Evolutionary conservation across 1,284 basidiomycete species (phyloP), one percentile per base, ranked within the genome.

Genomic region (Cryptococcus sp.): DNA sequence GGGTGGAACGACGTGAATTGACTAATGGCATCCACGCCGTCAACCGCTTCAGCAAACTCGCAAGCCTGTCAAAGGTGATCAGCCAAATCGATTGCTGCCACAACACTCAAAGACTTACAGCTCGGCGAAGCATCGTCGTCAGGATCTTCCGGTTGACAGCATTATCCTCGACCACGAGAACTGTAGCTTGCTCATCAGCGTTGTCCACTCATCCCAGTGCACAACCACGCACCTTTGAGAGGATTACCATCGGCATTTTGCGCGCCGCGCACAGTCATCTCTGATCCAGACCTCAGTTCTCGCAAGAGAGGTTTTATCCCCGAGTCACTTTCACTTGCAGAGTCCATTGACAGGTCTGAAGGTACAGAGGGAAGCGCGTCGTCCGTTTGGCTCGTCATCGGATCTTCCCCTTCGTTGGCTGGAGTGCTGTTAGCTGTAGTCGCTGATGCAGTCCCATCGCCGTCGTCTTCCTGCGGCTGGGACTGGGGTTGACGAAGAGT

Each of bases 61-160:
- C 62, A 54, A 38, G 48, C 45, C 58, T 64, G 27, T 6, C 20
- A 15, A 8, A 46, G 31, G 35, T 19, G 15, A 27, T 39, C 16
- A 15, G 7, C 11, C 41, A 35, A 11, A 23, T 3, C 20, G 53
- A 65, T 68, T 13, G 23, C 25, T 52, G n/a, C 59, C 62, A 45
- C 23, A 55, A 61, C n/a, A 68, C 53, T 45, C 66, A 62, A 8
- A 64, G 57, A 44, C 61, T 54, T 31, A 62, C 61, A 46, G 57
- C 56, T 31, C 61, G 61, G 27, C 69, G 68, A 25, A 78, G 60
- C 54, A 76, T 76, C 46, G 71, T 72, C 31, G 75, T 74, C 27
- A 78, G 52, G 45, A 78, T 76, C 60, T 73, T 76, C 22, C 77
- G 65, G 61, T 78, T 78, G 53, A 78, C 70, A 38, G 67, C 55